These are phyloP conservation scores for Sporothrix sp. DNA, from an alignment of 2,329 filamentous ascomycete species.

Conservation along the genomic window DNA sequence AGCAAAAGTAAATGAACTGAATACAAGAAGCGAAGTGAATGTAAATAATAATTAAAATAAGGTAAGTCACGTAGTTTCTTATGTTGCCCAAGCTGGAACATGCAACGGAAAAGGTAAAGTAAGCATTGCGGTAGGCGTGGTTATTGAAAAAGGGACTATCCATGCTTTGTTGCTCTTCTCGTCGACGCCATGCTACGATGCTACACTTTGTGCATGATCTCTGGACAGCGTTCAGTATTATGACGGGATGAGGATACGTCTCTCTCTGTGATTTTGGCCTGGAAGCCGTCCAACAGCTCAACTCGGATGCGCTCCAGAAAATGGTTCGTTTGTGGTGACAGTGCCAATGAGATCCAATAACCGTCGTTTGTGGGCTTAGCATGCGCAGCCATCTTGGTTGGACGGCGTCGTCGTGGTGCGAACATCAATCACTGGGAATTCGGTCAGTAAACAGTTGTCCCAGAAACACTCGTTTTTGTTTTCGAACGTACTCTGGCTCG, in stretches of 20 bases:
- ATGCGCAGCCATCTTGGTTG: constrained; percentile 64
- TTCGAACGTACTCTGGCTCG: constrained; percentile 61
- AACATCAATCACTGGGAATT: constrained; percentile 74
- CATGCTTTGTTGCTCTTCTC: no score
- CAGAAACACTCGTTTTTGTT: no score
- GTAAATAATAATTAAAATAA: constrained; percentile 3
- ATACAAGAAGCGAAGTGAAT: constrained; percentile 1
- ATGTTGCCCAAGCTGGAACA: neutral
- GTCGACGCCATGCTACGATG: no score
- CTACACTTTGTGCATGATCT: no score
- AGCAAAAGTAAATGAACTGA: neutral
- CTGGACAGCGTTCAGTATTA: no score
- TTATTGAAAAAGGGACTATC: no score
- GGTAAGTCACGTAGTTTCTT: neutral
- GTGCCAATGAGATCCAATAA: neutral
- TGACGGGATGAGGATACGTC: no score
- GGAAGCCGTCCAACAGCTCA: neutral
- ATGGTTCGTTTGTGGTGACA: no score
- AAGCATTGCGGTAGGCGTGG: neutral
- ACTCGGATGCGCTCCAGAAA: no score
- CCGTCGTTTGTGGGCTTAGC: constrained; percentile 31
- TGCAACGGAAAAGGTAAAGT: neutral
- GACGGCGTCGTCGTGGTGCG: constrained; percentile 66
- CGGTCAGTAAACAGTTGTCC: no score
- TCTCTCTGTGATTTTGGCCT: neutral